Evolutionary conservation across 352 stramenopile species (phyloP).

Genomic region (Peronospora belbahrii): DNA sequence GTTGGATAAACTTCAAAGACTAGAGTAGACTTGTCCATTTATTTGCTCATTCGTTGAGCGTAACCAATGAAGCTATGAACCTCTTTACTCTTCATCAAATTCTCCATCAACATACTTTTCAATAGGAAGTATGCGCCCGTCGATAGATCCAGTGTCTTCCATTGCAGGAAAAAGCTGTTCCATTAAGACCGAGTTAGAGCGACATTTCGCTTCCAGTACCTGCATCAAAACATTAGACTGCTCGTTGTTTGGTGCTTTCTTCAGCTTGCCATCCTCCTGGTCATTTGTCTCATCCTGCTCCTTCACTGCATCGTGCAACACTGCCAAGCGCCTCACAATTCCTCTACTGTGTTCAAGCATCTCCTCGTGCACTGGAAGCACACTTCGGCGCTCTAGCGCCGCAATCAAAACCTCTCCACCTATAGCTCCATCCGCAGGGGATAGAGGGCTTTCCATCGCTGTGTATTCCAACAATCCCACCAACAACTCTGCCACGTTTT

Average conservation of each 20-base stretch:
- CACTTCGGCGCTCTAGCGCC: slow-evolving; percentile 54
- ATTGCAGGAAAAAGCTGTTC: slow-evolving; percentile 48
- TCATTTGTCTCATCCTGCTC: slow-evolving; percentile 2
- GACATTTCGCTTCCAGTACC: slow-evolving; percentile 52
- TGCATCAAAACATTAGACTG: slow-evolving; percentile 35
- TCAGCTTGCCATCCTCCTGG: slow-evolving; percentile 3
- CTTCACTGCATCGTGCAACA: slow-evolving; percentile 25
- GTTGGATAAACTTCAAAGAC: no score
- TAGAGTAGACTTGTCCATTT: no score
- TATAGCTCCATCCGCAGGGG: slow-evolving; percentile 13
- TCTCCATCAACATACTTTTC: slow-evolving; percentile 19
- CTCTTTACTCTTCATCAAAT: slow-evolving; percentile 15
- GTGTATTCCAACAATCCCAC: slow-evolving; percentile 50
- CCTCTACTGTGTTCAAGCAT: slow-evolving; percentile 64
- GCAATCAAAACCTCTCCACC: slow-evolving; percentile 36
- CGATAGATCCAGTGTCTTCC: slow-evolving; percentile 34
- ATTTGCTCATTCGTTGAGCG: no score
- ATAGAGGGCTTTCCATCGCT: slow-evolving; percentile 21
- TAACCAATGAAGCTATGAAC: no score
- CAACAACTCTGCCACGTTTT: slow-evolving; percentile 44
- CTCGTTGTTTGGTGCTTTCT: not conserved
- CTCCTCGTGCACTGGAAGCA: slow-evolving; percentile 60
- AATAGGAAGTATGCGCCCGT: slow-evolving; percentile 13
- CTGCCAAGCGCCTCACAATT: slow-evolving; percentile 43
- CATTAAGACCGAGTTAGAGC: slow-evolving; percentile 30